Percentiles rank a stretch among this genome's conserved stretches.
Evolutionary conservation across 345 rosid genomes (phyloP).

Genomic region (Lenwebbia sp.): DNA sequence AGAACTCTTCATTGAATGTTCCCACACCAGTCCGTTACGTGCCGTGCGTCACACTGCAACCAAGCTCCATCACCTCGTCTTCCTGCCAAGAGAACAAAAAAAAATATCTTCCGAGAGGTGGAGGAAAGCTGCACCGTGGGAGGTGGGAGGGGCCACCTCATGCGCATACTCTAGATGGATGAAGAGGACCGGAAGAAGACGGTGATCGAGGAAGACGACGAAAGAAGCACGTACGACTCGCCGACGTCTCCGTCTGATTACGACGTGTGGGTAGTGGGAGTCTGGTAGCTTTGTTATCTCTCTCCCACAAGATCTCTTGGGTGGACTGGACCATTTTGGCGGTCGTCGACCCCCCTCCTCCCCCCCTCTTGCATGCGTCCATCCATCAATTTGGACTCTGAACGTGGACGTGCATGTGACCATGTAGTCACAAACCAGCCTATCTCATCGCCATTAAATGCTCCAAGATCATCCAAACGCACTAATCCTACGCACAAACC

Average conservation of each 20-base stretch:
- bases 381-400: background rate
- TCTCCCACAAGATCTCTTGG: slow-evolving; percentile 18
- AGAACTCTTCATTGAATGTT: background rate
- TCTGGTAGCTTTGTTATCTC: background rate
- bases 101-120: background rate
- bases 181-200: background rate
- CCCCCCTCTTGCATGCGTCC: slow-evolving; percentile 9
- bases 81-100: background rate
- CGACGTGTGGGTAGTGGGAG: background rate
- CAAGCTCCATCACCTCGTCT: background rate
- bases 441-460: background rate
- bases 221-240: background rate
- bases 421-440: background rate
- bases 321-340: slow-evolving; percentile 65
- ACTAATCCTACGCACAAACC: background rate
- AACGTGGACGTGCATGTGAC: background rate
- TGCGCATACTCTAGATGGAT: background rate
- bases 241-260: background rate
- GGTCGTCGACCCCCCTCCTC: slow-evolving; percentile 47
- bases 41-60: background rate
- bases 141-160: background rate
- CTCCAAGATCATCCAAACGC: background rate
- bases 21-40: background rate
- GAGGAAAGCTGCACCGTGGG: background rate
- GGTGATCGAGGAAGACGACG: background rate